Evolutionary conservation across 495 filamentous ascomycete genomes (phyloP).

Genomic region (Penicillium macrosclerotiorum): DNA sequence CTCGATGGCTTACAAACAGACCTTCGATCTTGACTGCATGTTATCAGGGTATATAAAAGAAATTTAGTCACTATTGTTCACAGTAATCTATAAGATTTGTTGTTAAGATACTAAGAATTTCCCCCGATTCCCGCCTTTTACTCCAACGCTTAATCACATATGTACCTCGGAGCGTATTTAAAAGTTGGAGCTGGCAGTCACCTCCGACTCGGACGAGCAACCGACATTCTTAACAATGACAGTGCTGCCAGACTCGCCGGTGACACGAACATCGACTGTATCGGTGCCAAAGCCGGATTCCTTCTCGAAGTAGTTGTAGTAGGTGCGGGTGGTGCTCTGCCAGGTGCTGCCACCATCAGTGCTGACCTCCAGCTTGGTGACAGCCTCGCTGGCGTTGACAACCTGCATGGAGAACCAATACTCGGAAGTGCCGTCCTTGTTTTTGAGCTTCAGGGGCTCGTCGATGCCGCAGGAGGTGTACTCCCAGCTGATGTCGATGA

Average conservation of each 20-base stretch:
- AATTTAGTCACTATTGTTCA: too few species aligned
- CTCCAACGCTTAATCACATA: neutral
- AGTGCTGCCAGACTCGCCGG: conserved; percentile 42
- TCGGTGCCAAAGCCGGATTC: conserved; percentile 49
- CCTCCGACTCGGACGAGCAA: conserved; percentile 14
- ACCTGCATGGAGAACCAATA: conserved; percentile 61
- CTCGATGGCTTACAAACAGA: too few species aligned
- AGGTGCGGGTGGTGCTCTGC: conserved; percentile 44
- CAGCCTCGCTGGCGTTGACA: conserved; percentile 53
- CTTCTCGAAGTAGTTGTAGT: conserved; percentile 63
- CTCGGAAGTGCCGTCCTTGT: conserved; percentile 54
- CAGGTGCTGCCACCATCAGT: conserved; percentile 56
- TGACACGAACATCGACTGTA: conserved; percentile 53
- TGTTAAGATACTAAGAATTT: too few species aligned
- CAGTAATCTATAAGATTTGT: too few species aligned
- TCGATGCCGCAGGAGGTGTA: conserved; percentile 51
- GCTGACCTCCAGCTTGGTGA: conserved; percentile 53
- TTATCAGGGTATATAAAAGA: too few species aligned
- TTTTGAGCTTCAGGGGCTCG: conserved; percentile 50
- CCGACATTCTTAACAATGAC: conserved; percentile 34
- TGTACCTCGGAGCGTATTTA: conserved; percentile 4
- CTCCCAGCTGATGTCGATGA: conserved; percentile 53
- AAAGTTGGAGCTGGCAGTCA: conserved; percentile 29
- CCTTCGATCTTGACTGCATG: too few species aligned
- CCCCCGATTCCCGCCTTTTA: too few species aligned